phyloP scores from a whole-genome alignment of 148 eudicot genomes.

The Euryodendron excelsum region DNA sequence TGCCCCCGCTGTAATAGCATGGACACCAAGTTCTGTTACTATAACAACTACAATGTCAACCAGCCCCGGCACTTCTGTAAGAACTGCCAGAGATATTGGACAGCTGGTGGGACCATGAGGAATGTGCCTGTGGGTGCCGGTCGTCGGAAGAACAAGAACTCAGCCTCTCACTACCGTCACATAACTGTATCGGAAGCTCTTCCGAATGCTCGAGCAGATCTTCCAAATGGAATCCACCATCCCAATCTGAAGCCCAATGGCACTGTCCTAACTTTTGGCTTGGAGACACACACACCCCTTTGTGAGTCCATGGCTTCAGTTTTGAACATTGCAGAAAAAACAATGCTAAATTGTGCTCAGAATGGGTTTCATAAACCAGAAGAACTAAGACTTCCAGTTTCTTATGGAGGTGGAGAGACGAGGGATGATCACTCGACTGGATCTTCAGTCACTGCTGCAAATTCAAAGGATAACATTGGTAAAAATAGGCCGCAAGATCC shows the following conservation, averaged over 20 bases:
- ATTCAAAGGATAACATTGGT: slow-evolving; percentile 22
- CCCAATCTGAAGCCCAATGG: slow-evolving; percentile 35
- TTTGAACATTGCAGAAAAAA: slow-evolving; percentile 40
- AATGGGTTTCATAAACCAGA: slow-evolving; percentile 32
- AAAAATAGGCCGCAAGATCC: slow-evolving; percentile 19
- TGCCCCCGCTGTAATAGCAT: slow-evolving; percentile 79
- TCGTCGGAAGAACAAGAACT: slow-evolving; percentile 61
- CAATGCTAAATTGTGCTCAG: slow-evolving; percentile 19
- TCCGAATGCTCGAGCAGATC: slow-evolving; percentile 21
- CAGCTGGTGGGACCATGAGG: slow-evolving; percentile 82
- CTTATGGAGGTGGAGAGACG: slow-evolving; percentile 20
- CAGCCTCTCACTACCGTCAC: slow-evolving; percentile 37
- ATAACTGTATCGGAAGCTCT: slow-evolving; percentile 38
- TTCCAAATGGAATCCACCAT: slow-evolving; percentile 38
- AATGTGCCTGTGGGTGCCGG: slow-evolving; percentile 78
- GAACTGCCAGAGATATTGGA: slow-evolving; percentile 84
- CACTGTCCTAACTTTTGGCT: slow-evolving; percentile 44
- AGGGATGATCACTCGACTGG: slow-evolving; percentile 31
- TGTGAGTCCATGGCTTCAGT: slow-evolving; percentile 59
- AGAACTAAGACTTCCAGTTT: slow-evolving; percentile 20
- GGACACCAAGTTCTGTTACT: slow-evolving; percentile 86
- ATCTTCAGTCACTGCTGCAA: slow-evolving; percentile 23
- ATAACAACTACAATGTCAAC: slow-evolving; percentile 72
- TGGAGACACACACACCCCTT: slow-evolving; percentile 44
- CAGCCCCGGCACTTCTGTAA: slow-evolving; percentile 79